phyloP scores from a whole-genome alignment of 805 yeast genomes.

The Starmerella gropengiesseri region DNA sequence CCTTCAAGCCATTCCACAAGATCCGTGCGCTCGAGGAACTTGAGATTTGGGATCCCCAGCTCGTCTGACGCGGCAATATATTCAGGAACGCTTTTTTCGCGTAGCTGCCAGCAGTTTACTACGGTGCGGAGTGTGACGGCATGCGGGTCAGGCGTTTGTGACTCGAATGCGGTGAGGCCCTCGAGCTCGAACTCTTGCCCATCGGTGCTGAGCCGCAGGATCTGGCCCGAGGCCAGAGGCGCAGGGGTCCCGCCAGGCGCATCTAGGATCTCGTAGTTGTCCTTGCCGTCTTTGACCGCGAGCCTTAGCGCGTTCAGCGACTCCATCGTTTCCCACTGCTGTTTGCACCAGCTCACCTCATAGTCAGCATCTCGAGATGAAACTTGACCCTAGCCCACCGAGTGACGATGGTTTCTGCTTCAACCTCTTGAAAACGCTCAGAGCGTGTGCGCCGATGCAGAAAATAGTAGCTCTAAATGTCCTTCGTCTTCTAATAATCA shows the following conservation, averaged over 20 bases:
- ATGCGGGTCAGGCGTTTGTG: conserved; percentile 12
- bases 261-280: conserved; percentile 10
- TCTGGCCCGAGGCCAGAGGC: conserved; percentile 6
- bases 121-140: conserved; percentile 16
- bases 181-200: conserved; percentile 14
- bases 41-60: conserved; percentile 53
- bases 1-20: conserved; percentile 74
- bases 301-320: conserved; percentile 14
- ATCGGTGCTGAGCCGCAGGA: conserved; percentile 1
- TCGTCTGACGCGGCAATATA: conserved; percentile 65
- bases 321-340: too few species aligned
- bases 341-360: too few species aligned
- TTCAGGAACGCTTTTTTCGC: conserved; percentile 66
- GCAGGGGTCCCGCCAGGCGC: conserved; percentile 3
- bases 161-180: conserved; percentile 17
- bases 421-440: too few species aligned
- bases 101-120: conserved; percentile 54
- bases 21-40: conserved; percentile 78
- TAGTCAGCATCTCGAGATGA: background rate
- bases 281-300: conserved; percentile 10
- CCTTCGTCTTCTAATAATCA: too few species aligned
- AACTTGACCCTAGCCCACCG: background rate
- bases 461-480: too few species aligned
- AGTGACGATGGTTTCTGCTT: too few species aligned
- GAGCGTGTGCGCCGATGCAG: too few species aligned